phyloP scores from a whole-genome alignment of 2,329 filamentous ascomycete species.

The Alternaria angustiovoidea region DNA sequence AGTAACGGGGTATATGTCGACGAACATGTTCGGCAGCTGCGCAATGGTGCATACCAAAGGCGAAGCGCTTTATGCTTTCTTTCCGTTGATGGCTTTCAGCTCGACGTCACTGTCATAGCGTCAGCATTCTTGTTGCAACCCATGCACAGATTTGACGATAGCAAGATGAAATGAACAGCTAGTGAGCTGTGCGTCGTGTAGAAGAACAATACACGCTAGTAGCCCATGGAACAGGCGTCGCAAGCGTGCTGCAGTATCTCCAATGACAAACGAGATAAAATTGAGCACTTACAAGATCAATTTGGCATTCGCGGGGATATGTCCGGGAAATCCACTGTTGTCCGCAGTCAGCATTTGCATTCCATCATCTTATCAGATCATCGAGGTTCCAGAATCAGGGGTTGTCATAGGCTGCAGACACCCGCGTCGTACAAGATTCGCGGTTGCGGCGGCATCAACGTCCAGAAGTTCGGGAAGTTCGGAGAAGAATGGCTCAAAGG shows the following conservation, averaged over 20 bases:
- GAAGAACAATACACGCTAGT: constrained; percentile 6
- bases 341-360: constrained; percentile 29
- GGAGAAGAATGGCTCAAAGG: not conserved
- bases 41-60: constrained; percentile 2
- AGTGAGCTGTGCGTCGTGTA: constrained; percentile 16
- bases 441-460: constrained; percentile 6
- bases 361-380: constrained; percentile 18
- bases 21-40: constrained; percentile 5
- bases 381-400: not conserved
- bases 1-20: constrained; percentile 20
- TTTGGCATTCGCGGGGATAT: constrained; percentile 77
- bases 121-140: constrained; percentile 21
- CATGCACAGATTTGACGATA: not conserved
- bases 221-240: not conserved
- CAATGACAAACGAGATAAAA: not conserved
- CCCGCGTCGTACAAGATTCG: constrained; percentile 4
- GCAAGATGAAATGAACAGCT: constrained; percentile 7
- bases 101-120: constrained; percentile 67
- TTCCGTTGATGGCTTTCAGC: constrained; percentile 69
- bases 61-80: constrained; percentile 47
- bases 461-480: not conserved
- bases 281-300: constrained; percentile 78
- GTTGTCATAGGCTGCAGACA: constrained; percentile 3
- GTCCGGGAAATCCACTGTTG: constrained; percentile 75
- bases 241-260: constrained; percentile 7